A percentile compares a stretch with the other conserved stretches of the same genome.
phyloP scores from a whole-genome alignment of 148 eudicot genomes.

The Hydrangea macrophylla region DNA sequence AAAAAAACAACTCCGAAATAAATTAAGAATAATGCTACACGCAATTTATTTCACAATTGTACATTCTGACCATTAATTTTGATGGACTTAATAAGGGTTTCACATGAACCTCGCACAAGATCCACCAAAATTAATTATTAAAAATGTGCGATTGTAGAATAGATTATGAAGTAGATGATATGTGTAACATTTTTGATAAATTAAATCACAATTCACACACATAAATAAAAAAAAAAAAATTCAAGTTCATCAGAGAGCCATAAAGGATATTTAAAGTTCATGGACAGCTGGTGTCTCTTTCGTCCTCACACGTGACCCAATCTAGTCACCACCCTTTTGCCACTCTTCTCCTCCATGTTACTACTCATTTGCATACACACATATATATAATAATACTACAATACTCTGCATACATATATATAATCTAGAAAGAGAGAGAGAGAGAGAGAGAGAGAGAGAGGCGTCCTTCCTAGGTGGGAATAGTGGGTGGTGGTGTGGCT shows the following conservation, averaged over 20 bases:
- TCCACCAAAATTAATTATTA: no score
- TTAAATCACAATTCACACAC: background rate
- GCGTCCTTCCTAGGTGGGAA: constrained; percentile 26
- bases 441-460: constrained; percentile 12
- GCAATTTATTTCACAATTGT: no score
- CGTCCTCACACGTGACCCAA: constrained; percentile 14
- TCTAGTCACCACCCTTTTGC: background rate
- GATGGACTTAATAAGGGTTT: no score
- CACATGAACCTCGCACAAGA: no score
- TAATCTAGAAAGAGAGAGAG: constrained; percentile 14
- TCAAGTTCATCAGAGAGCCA: no score
- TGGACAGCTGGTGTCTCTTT: background rate
- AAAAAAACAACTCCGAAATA: constrained; percentile 3
- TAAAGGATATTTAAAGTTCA: background rate
- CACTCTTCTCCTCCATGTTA: background rate
- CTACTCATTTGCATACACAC: background rate
- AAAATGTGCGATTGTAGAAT: no score
- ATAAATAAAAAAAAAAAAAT: no score
- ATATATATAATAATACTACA: background rate
- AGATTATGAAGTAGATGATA: no score
- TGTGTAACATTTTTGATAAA: no score
- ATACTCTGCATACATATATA: background rate
- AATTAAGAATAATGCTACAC: background rate
- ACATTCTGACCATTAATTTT: no score
- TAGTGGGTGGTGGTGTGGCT: constrained; percentile 19